Evolutionary conservation across 2,329 filamentous ascomycete genomes (phyloP), one percentile per base, ranked within the genome.

Genomic region (Phyllosticta citriasiana): DNA sequence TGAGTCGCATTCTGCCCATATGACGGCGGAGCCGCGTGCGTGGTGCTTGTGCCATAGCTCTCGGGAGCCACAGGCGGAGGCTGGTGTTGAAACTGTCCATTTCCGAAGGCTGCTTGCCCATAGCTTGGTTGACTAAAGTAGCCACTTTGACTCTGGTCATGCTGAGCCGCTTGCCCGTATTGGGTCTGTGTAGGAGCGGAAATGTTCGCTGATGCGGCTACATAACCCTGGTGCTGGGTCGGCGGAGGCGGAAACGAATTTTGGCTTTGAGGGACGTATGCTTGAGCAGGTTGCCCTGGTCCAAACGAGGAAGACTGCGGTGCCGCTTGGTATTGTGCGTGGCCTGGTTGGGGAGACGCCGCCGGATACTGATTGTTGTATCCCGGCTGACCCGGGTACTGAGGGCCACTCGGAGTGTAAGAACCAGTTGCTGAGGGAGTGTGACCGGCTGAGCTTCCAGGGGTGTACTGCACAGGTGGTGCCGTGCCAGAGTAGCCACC

Each of bases 401-500:
- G 54, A 24, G 35, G 33, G 2, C 57, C 57, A 16, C 26, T 53
- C 47, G 40, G 30, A 27, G 40, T 53, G 40, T 47, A 54, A 51
- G 19, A 26, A 22, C 16, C 30, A 30, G n/a, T 33, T 57, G 55
- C 54, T 61, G 54, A 53, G 12, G 58, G 58, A 9, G 58, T 60
- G 8, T 60, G 58, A 16, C 53, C 55, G n/a, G 58, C 58, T 26
- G 58, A 60, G 53, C 58, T 53, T 33, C 40, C 25, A 12, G 58
- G 58, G n/a, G 54, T 60, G 47, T 87, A 87, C 6, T 82, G 80
- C 14, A 80, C 72, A n/a, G 84, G 82, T 12, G 87, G 87, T 50
- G 85, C 83, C 61, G 82, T 78, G 60, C 85, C 86, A 63, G 77
- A 80, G 71, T 88, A 89, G 47, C 79, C 78, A 53, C 82, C 80